phyloP scores from a whole-genome alignment of 495 filamentous ascomycete genomes.

The Lasiosphaeria ovina region DNA sequence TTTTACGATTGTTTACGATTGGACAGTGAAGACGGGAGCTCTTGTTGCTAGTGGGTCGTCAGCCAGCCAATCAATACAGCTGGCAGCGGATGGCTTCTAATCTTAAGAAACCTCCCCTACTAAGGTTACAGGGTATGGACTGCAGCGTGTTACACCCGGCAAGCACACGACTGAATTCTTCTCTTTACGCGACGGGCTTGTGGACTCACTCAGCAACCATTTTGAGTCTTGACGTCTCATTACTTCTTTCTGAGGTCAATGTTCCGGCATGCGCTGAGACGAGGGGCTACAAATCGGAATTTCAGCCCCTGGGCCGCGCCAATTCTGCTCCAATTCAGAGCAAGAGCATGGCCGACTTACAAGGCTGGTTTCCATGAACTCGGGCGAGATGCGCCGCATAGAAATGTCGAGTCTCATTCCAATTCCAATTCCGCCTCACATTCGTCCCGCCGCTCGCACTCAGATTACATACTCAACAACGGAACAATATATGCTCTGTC shows the following conservation, averaged over 20 bases:
- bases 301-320: neutral
- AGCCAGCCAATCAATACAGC: too few species aligned
- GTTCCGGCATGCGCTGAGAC: slow-evolving; percentile 35
- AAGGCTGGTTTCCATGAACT: slow-evolving; percentile 12
- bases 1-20: too few species aligned
- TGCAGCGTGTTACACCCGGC: too few species aligned
- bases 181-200: too few species aligned
- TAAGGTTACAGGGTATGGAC: too few species aligned
- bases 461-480: slow-evolving; percentile 17
- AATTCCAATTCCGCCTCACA: neutral
- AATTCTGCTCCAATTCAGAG: neutral
- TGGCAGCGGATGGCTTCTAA: too few species aligned
- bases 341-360: neutral
- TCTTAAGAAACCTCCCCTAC: too few species aligned
- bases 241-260: slow-evolving; percentile 24
- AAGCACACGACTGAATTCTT: too few species aligned
- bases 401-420: slow-evolving; percentile 1
- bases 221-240: too few species aligned
- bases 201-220: too few species aligned
- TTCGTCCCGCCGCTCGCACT: neutral
- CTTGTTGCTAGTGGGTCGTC: too few species aligned
- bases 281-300: slow-evolving; percentile 11
- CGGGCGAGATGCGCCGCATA: neutral
- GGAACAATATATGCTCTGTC: slow-evolving; percentile 91
- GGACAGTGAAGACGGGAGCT: too few species aligned